phyloP scores from a whole-genome alignment of 2,329 filamentous ascomycete genomes.

The Sclerotiophoma versabilis region DNA sequence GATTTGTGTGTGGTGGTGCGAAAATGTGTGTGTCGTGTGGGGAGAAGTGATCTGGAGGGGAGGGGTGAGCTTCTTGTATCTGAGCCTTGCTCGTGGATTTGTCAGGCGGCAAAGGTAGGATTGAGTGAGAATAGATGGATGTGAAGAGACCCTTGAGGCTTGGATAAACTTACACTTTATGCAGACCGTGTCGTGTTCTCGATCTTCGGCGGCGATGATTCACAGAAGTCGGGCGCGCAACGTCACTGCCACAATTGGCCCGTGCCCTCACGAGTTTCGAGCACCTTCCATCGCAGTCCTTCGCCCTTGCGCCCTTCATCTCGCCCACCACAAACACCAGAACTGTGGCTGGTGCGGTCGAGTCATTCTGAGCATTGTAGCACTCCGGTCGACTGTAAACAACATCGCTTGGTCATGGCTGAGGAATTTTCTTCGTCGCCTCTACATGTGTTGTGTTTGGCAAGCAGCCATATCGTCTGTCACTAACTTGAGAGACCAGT shows the following conservation, averaged over 20 bases:
- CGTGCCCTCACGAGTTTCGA: conserved; percentile 9
- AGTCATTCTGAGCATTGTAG: neutral
- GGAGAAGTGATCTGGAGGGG: conserved; percentile 15
- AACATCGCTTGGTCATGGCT: too few relatives aligned
- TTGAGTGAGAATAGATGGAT: conserved; percentile 8
- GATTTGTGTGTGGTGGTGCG: conserved; percentile 3
- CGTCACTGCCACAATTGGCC: conserved; percentile 17
- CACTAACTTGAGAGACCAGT: too few relatives aligned
- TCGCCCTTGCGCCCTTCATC: conserved; percentile 28
- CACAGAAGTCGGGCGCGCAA: conserved; percentile 14
- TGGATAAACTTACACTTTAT: conserved; percentile 18
- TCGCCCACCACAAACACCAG: conserved; percentile 6
- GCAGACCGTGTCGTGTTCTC: conserved; percentile 11
- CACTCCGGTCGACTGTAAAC: too few relatives aligned
- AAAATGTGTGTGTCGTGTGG: conserved; percentile 16
- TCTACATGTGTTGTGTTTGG: too few relatives aligned
- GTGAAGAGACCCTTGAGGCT: neutral
- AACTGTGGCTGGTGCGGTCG: conserved; percentile 8
- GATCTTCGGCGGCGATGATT: conserved; percentile 19
- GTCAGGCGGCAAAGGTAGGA: conserved; percentile 12
- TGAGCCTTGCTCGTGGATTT: conserved; percentile 13
- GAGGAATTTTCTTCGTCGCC: too few relatives aligned
- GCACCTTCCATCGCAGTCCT: conserved; percentile 16
- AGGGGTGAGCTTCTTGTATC: conserved; percentile 22
- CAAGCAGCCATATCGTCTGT: too few relatives aligned